Percentiles rank a stretch among this genome's conserved stretches.
Evolutionary conservation across 257 asterid species (phyloP).

Genomic region (Capsicum pubescens): DNA sequence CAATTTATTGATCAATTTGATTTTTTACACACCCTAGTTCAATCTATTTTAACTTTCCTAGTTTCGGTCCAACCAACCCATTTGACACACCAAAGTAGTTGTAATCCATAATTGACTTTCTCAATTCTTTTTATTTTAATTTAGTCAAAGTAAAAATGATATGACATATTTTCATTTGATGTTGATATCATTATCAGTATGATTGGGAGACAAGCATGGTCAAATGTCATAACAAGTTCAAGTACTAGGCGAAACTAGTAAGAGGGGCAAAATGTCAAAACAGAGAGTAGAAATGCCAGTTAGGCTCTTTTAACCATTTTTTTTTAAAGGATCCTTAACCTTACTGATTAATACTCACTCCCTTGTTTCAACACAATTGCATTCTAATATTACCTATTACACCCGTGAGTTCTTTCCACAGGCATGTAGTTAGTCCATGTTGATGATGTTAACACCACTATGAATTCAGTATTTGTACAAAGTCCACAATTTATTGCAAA

Average conservation of each 20-base stretch:
- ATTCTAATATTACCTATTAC: neutral
- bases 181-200: neutral
- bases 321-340: too few species aligned
- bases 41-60: too few species aligned
- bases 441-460: constrained; percentile 11
- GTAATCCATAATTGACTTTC: too few species aligned
- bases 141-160: too few species aligned
- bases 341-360: neutral
- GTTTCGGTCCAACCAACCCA: too few species aligned
- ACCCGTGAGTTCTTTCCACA: neutral
- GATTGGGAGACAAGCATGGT: neutral
- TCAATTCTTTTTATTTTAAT: too few species aligned
- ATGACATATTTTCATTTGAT: neutral
- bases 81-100: too few species aligned
- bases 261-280: neutral
- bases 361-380: neutral
- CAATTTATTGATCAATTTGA: too few species aligned
- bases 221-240: neutral
- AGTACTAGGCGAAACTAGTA: neutral
- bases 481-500: constrained; percentile 10
- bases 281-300: neutral
- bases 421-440: neutral
- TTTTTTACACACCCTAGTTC: too few species aligned
- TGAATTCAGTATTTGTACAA: constrained; percentile 19
- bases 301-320: neutral